Conservation (phyloP, 306 rosid genomes). For the Citrullus mucosospermus region DNA sequence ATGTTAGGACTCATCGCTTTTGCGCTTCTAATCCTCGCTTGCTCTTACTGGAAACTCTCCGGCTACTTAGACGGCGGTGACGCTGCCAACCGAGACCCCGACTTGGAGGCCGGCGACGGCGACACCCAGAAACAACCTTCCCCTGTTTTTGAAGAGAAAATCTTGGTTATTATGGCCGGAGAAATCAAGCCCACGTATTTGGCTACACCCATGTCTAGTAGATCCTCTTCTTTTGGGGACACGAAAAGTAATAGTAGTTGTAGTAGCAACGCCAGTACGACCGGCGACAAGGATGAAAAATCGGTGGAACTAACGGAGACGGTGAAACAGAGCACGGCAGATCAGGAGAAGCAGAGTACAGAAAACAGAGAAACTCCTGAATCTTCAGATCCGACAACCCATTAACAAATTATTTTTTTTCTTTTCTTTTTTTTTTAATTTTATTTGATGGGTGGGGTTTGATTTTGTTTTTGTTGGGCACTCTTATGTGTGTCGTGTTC, state of each 20-base stretch:
- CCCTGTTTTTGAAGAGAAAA: slow-evolving; percentile 60
- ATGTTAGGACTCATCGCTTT: slow-evolving; percentile 91
- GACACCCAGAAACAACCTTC: slow-evolving; percentile 27
- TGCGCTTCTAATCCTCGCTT: slow-evolving; percentile 83
- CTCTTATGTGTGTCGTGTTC: slow-evolving; percentile 2
- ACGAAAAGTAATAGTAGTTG: slow-evolving; percentile 14
- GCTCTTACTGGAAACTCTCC: slow-evolving; percentile 97
- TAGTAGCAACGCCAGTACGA: neutral
- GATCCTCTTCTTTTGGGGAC: slow-evolving; percentile 55
- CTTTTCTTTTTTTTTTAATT: no score
- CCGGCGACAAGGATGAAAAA: slow-evolving; percentile 23
- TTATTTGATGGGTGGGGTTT: neutral
- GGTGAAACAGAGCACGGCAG: neutral
- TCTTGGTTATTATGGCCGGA: slow-evolving; percentile 94
- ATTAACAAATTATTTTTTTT: slow-evolving; percentile 2
- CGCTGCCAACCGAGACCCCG: slow-evolving; percentile 14
- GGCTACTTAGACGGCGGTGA: slow-evolving; percentile 48
- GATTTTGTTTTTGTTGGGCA: neutral
- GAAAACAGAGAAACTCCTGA: slow-evolving; percentile 11
- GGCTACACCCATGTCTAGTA: slow-evolving; percentile 68
- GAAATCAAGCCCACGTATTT: slow-evolving; percentile 70
- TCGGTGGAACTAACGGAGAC: slow-evolving; percentile 21
- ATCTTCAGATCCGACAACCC: slow-evolving; percentile 14
- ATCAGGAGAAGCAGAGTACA: neutral
- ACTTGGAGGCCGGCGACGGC: slow-evolving; percentile 52